Conservation (phyloP, 2,329 filamentous ascomycete species). For the Aspergillus flavus region DNA sequence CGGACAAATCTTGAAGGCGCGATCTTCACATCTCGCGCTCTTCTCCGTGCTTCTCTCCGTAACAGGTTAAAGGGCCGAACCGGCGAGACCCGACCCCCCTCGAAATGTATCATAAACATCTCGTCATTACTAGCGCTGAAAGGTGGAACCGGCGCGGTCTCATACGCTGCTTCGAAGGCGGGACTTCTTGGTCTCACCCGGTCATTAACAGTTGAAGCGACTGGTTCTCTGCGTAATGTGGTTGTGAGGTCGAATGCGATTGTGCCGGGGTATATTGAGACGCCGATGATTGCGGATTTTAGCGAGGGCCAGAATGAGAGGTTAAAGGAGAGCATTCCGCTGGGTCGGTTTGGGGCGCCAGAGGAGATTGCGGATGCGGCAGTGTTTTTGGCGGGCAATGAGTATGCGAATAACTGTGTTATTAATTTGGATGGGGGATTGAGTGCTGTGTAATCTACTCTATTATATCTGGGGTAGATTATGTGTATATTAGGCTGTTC, state of each 20-base stretch:
- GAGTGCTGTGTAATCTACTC: constrained; percentile 59
- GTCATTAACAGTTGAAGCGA: constrained; percentile 38
- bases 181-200: constrained; percentile 66
- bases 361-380: constrained; percentile 82
- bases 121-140: constrained; percentile 73
- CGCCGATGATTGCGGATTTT: constrained; percentile 71
- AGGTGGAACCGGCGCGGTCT: constrained; percentile 69
- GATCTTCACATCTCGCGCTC: constrained; percentile 42
- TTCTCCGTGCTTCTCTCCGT: constrained; percentile 40
- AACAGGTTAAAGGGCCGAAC: constrained; percentile 29
- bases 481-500: not conserved
- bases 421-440: constrained; percentile 84
- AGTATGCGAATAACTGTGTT: constrained; percentile 84
- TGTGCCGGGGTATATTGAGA: constrained; percentile 80
- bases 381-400: constrained; percentile 73
- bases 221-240: constrained; percentile 59
- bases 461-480: not conserved
- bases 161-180: constrained; percentile 80
- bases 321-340: constrained; percentile 59
- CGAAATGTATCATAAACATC: constrained; percentile 80
- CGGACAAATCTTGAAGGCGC: constrained; percentile 67
- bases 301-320: constrained; percentile 33
- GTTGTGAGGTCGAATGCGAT: constrained; percentile 77
- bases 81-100: constrained; percentile 48
- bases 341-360: constrained; percentile 65